Percentiles rank a stretch among this genome's conserved stretches.
phyloP scores from a whole-genome alignment of 768 basidiomycete genomes.

The Lentinula aciculospora region DNA sequence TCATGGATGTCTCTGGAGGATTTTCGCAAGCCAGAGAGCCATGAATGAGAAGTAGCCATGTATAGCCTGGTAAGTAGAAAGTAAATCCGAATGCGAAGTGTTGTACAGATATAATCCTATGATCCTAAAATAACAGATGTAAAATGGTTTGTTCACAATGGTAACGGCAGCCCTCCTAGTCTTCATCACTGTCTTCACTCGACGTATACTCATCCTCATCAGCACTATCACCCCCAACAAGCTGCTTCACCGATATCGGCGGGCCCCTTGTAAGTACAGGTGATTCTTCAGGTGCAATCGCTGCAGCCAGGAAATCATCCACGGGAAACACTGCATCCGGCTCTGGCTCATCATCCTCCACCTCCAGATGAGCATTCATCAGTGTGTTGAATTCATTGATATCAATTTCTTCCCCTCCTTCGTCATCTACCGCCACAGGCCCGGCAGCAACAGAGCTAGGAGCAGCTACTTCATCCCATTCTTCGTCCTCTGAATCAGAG shows the following conservation, averaged over 20 bases:
- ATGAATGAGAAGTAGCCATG: neutral
- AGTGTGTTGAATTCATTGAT: conserved; percentile 31
- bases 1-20: no score
- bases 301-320: conserved; percentile 41
- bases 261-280: conserved; percentile 16
- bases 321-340: conserved; percentile 27
- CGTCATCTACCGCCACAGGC: conserved; percentile 5
- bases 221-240: conserved; percentile 31
- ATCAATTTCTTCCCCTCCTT: conserved; percentile 28
- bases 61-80: neutral
- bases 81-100: neutral
- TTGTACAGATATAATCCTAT: neutral
- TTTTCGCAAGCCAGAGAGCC: no score
- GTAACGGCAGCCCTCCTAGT: conserved; percentile 18
- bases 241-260: conserved; percentile 47
- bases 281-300: conserved; percentile 27
- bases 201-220: conserved; percentile 48
- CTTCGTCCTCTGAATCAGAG: conserved; percentile 35
- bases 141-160: neutral
- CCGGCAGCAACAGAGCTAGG: conserved; percentile 14
- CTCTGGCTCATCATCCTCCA: conserved; percentile 19
- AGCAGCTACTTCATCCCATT: conserved; percentile 44
- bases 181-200: conserved; percentile 52
- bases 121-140: no score
- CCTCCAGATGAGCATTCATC: conserved; percentile 31